Evolutionary conservation across 352 stramenopile genomes (phyloP).

Genomic region (Phytophthora boehmeriae): DNA sequence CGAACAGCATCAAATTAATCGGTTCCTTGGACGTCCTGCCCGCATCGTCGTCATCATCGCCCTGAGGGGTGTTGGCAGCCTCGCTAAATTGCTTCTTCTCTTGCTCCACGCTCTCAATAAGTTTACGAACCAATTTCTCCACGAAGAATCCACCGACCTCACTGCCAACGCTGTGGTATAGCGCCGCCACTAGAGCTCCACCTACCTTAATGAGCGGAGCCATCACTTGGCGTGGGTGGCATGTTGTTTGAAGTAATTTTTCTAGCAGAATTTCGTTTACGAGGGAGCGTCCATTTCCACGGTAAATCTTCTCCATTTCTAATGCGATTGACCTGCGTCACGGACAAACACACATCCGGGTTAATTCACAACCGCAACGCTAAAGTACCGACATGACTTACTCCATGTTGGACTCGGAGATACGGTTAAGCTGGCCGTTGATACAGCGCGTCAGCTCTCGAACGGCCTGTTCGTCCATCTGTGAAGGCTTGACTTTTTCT

Average conservation of each 20-base stretch:
- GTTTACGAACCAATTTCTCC: conserved; percentile 71
- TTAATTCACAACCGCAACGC: not conserved
- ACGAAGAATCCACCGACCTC: conserved; percentile 85
- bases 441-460: conserved; percentile 75
- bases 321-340: conserved; percentile 60
- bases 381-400: conserved; percentile 22
- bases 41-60: conserved; percentile 32
- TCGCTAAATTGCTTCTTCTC: conserved; percentile 32
- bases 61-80: conserved; percentile 9
- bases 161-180: conserved; percentile 81
- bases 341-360: conserved; percentile 11
- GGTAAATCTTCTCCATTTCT: conserved; percentile 86
- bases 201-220: conserved; percentile 78
- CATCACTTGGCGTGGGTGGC: conserved; percentile 76
- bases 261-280: conserved; percentile 79
- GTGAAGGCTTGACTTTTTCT: conserved; percentile 38
- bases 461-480: conserved; percentile 77
- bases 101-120: conserved; percentile 53
- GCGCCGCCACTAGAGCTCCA: conserved; percentile 63
- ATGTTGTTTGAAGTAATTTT: conserved; percentile 69
- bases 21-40: conserved; percentile 61
- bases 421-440: conserved; percentile 91
- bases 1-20: conserved; percentile 85
- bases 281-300: conserved; percentile 65
- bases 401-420: conserved; percentile 93